A percentile compares a stretch with the other conserved stretches of the same genome.
Evolutionary conservation across 2,329 filamentous ascomycete species (phyloP).

Genomic region (Alternaria rosae): DNA sequence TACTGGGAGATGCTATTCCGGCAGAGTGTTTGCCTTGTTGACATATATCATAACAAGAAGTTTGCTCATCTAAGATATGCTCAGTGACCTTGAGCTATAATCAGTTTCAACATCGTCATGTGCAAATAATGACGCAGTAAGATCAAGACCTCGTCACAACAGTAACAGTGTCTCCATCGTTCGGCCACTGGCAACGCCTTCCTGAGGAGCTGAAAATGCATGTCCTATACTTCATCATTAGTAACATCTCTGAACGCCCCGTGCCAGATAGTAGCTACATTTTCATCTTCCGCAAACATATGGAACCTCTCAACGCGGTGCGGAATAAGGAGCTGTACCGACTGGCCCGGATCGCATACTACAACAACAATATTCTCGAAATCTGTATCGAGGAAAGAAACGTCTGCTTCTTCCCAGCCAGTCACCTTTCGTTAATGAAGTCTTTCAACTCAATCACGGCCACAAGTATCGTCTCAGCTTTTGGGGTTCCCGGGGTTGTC

Average conservation of each 20-base stretch:
- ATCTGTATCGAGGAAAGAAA: background rate
- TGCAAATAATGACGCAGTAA: background rate
- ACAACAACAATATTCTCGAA: background rate
- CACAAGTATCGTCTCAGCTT: no score
- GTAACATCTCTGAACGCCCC: background rate
- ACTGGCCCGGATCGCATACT: background rate
- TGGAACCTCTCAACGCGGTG: background rate
- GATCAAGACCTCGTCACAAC: background rate
- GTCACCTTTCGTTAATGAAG: background rate
- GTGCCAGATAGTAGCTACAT: background rate
- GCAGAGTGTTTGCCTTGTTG: no score
- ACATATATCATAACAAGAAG: no score
- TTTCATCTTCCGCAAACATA: background rate
- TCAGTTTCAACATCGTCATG: background rate
- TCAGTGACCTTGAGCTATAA: background rate
- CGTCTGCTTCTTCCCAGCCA: background rate
- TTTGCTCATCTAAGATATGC: no score
- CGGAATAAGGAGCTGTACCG: background rate
- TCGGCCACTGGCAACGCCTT: background rate
- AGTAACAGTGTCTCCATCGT: background rate
- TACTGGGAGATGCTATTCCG: background rate
- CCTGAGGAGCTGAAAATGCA: background rate
- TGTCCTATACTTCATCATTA: background rate
- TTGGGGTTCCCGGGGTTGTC: background rate
- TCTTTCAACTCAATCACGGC: no score